phyloP scores from a whole-genome alignment of 106 monocot genomes.

The Hemerocallis citrina region DNA sequence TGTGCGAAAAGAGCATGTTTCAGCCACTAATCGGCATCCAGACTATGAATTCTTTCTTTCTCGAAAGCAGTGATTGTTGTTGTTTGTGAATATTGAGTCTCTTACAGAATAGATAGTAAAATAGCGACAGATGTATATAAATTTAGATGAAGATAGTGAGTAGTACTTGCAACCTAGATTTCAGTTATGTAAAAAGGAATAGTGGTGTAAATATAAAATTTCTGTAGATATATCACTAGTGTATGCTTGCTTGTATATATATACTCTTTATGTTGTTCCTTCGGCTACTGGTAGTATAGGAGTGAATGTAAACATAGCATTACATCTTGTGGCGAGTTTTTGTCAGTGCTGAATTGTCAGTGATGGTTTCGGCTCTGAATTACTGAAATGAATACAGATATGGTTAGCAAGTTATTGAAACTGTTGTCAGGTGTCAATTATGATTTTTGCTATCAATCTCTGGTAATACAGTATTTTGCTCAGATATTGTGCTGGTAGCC shows the following conservation, averaged over 20 bases:
- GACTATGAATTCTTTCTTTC: conserved; percentile 28
- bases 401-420: no score
- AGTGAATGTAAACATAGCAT: no score
- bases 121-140: neutral
- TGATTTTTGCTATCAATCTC: no score
- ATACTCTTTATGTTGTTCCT: no score
- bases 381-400: no score
- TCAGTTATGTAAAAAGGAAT: neutral
- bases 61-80: conserved; percentile 7
- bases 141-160: neutral
- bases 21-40: conserved; percentile 8
- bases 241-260: neutral
- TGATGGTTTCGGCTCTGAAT: no score
- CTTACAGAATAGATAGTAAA: neutral
- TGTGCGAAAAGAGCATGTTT: conserved; percentile 4
- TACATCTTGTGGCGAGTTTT: no score
- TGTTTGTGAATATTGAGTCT: neutral
- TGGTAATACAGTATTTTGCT: no score
- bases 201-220: neutral
- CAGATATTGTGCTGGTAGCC: no score
- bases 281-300: no score
- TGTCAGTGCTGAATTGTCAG: no score
- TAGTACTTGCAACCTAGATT: neutral
- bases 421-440: no score
- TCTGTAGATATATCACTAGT: conserved; percentile 1